phyloP scores from a whole-genome alignment of 352 stramenopile genomes.

The Pythium aquatile region DNA sequence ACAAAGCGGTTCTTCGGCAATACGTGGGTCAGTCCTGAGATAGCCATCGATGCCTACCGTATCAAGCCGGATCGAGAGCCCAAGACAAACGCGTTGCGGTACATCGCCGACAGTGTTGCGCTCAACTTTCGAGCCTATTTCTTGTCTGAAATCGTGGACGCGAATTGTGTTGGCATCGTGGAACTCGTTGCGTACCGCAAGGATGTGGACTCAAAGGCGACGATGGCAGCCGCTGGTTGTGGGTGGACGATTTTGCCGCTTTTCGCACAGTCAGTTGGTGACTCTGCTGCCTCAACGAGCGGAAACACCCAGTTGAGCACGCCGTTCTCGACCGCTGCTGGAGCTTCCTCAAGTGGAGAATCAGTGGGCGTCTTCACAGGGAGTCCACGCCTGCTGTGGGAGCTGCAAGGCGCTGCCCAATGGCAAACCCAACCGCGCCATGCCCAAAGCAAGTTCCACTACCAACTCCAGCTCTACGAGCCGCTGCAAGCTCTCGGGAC shows the following conservation, averaged over 20 bases:
- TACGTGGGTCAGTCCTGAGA: slow-evolving; percentile 84
- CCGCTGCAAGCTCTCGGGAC: slow-evolving; percentile 49
- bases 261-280: slow-evolving; percentile 48
- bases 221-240: slow-evolving; percentile 73
- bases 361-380: slow-evolving; percentile 69
- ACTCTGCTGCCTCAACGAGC: slow-evolving; percentile 4
- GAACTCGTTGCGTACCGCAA: slow-evolving; percentile 92
- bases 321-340: slow-evolving; percentile 29
- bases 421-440: slow-evolving; percentile 62
- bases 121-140: slow-evolving; percentile 86
- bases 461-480: slow-evolving; percentile 61
- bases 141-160: slow-evolving; percentile 81
- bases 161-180: slow-evolving; percentile 90
- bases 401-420: slow-evolving; percentile 39
- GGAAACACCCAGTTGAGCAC: slow-evolving; percentile 18
- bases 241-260: slow-evolving; percentile 92
- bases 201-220: slow-evolving; percentile 72
- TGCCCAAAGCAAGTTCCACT: slow-evolving; percentile 64
- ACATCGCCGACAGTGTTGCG: slow-evolving; percentile 47
- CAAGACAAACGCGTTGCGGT: slow-evolving; percentile 45
- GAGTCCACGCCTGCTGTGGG: slow-evolving; percentile 69
- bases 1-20: slow-evolving; percentile 92
- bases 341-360: slow-evolving; percentile 35
- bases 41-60: slow-evolving; percentile 45
- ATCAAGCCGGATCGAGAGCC: slow-evolving; percentile 51